Base-by-base conservation (phyloP, 2,329 filamentous ascomycete genomes). In the Hypoxylon rubiginosum region DNA sequence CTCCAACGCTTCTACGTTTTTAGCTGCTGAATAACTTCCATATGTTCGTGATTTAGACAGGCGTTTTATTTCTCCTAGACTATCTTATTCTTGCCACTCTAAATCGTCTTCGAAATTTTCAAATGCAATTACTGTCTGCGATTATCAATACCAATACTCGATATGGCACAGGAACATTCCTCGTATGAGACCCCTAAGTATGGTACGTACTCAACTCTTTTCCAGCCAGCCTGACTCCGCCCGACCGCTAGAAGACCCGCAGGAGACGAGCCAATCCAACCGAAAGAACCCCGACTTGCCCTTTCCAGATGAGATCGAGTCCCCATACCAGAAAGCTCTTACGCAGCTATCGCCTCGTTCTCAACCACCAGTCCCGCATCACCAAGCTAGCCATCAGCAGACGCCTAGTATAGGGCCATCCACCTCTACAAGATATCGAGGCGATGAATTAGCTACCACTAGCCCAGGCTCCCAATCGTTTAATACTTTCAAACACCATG, bases 401-500 rank as follows among this genome's bases (percentile, higher is more conserved):
- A 26, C 19, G n/a, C 52, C 48, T 56, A 52, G 21, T 43, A 9
- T 19, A n/a, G n/a, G n/a, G n/a, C n/a, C n/a, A 30, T 64, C 50
- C n/a, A 28, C 64, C 10, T 39, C 19, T 34, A 9, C n/a, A 17
- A 43, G 58, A 13, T 4, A 9, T 9, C 21, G 19, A 13, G 45
- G 51, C 10, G 34, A 46, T 19, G 56, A 64, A 43, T 13, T 7
- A 3, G 10, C 49, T 4, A 17, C 43, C 19, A 36, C 26, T 9
- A 62, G 67, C 26, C 51, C 69, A 15, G 34, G 55, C 17, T 75
- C 73, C 30, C 69, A 66, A 46, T 57, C 70, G 11, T 75, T 73
- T 4, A 75, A 74, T 34, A 71, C 71, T 50, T 72, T 73, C 0
- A 74, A 62, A 28, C 55, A 32, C 6, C 70, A 72, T 26, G 61